A percentile compares a stretch with the other conserved stretches of the same genome.
These are phyloP conservation scores for Cladophialophora chaetospira DNA, from an alignment of 2,329 filamentous ascomycete species.

Conservation along the genomic window DNA sequence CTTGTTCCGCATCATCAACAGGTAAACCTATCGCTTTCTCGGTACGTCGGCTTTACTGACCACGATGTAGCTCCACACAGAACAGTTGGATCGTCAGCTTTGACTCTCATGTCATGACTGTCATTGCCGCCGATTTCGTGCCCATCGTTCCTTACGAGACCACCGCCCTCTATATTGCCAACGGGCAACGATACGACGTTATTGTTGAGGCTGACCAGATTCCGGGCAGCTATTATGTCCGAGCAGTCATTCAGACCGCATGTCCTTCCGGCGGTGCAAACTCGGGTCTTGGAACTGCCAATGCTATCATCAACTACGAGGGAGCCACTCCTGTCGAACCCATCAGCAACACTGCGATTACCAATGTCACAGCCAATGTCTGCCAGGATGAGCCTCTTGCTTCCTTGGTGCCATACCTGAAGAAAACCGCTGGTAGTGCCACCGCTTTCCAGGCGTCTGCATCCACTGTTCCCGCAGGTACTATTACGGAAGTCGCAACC, in stretches of 20 bases:
- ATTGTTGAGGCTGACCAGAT: slow-evolving; percentile 29
- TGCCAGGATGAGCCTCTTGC: slow-evolving; percentile 36
- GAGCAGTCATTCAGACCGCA: slow-evolving; percentile 31
- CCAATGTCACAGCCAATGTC: slow-evolving; percentile 27
- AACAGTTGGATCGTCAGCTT: slow-evolving; percentile 55
- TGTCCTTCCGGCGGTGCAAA: slow-evolving; percentile 30
- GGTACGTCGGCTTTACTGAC: neutral
- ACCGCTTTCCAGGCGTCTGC: slow-evolving; percentile 35
- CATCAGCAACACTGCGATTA: slow-evolving; percentile 22
- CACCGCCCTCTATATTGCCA: slow-evolving; percentile 44
- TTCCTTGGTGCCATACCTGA: slow-evolving; percentile 34
- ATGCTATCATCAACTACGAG: slow-evolving; percentile 35
- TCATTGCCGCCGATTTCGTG: slow-evolving; percentile 39
- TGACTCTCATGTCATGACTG: slow-evolving; percentile 58
- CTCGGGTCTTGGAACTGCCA: slow-evolving; percentile 28
- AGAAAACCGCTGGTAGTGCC: slow-evolving; percentile 28
- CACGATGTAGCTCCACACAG: slow-evolving; percentile 46
- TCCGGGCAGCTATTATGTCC: slow-evolving; percentile 28
- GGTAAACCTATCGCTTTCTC: slow-evolving; percentile 1
- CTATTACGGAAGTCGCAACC: slow-evolving; percentile 30
- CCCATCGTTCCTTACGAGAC: slow-evolving; percentile 30
- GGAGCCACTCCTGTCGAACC: slow-evolving; percentile 28
- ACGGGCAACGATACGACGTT: slow-evolving; percentile 50
- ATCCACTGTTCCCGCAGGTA: slow-evolving; percentile 29
- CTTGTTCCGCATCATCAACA: slow-evolving; percentile 41